Base-by-base conservation (phyloP, 257 asterid genomes). In the Solanum bukasovii region DNA sequence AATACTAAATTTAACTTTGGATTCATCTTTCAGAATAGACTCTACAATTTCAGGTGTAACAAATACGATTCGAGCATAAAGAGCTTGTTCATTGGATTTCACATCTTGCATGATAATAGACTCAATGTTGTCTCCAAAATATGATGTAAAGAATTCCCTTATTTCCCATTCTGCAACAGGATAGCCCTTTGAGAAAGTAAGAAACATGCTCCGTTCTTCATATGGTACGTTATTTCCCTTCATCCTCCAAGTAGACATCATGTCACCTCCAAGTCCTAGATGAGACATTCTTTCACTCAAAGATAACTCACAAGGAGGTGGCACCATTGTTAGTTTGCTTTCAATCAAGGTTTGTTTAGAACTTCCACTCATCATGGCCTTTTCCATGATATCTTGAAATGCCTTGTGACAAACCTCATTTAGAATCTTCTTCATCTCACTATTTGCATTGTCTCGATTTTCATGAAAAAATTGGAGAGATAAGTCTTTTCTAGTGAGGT, bases 181-280 rank as follows among this genome's bases (percentile, higher is more conserved):
- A 31, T 93, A 94, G 8, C 98, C 98, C 83, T 90, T 92, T 2
- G 97, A 94, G 87, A 95, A 95, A 4, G 98, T 94, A 31, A 93
- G 90, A 21, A 94, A 92, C 96, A 95, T 91, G 49, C 95, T 92
- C 79, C 95, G 84, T 13, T 89, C 90, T 72, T 77, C 92, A 33
- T 25, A 73, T 1, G 90, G 85, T 11, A 29, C 25, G 59, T 89
- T 91, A 13, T 25, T 27, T 27, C 34, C 29, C 20, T 21, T 52
- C 7, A 35, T 40, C 42, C 42, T 37, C 86, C 9, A 8, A 2
- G 34, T 21, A 63, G 74, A 5, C 27, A 59, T 6, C 27, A 59
- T 21, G 20, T 73, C 49, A 27, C 88, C 68, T 23, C 44, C 74
- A 33, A 90, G 21, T 65, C 83, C 88, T 88, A 88, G 13, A 7